Evolutionary conservation across 2,329 filamentous ascomycete genomes (phyloP).

Genomic region (Aspergillus proliferans): DNA sequence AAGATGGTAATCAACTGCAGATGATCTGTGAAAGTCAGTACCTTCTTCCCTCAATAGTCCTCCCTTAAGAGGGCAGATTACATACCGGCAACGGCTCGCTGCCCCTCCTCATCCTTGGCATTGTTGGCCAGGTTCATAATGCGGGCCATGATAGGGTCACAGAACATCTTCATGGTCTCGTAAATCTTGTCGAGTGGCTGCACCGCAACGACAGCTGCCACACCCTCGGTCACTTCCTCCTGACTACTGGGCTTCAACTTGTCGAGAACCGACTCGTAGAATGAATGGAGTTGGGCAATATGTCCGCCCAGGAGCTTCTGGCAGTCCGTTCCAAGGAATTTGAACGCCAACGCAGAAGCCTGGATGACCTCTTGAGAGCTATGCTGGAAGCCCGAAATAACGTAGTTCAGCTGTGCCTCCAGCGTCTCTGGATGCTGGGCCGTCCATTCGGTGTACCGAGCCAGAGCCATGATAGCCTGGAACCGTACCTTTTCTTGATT

Average conservation of each 20-base stretch:
- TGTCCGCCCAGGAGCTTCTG: slow-evolving; percentile 77
- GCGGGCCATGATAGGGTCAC: slow-evolving; percentile 78
- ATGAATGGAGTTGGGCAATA: slow-evolving; percentile 78
- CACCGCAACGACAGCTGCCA: slow-evolving; percentile 82
- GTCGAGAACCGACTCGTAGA: slow-evolving; percentile 86
- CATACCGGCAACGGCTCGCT: slow-evolving; percentile 74
- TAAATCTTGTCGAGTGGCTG: slow-evolving; percentile 78
- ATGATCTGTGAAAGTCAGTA: slow-evolving; percentile 55
- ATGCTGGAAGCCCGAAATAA: slow-evolving; percentile 85
- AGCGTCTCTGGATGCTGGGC: slow-evolving; percentile 87
- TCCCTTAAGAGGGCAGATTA: background rate
- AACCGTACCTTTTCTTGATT: slow-evolving; percentile 97
- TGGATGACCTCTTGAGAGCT: slow-evolving; percentile 84
- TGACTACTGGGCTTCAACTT: slow-evolving; percentile 79
- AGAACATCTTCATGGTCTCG: slow-evolving; percentile 81
- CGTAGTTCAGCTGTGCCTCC: slow-evolving; percentile 89
- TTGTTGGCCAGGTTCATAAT: slow-evolving; percentile 82
- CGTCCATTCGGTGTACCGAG: slow-evolving; percentile 97
- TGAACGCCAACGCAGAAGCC: slow-evolving; percentile 87
- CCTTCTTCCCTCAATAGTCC: no score
- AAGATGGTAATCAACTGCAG: slow-evolving; percentile 89
- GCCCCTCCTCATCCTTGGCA: slow-evolving; percentile 74
- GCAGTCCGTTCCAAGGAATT: slow-evolving; percentile 96
- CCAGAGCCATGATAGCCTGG: slow-evolving; percentile 95
- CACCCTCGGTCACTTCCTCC: slow-evolving; percentile 93